phyloP scores from a whole-genome alignment of 1,139 yeast species.

The Debaryomyces subglobosus region DNA sequence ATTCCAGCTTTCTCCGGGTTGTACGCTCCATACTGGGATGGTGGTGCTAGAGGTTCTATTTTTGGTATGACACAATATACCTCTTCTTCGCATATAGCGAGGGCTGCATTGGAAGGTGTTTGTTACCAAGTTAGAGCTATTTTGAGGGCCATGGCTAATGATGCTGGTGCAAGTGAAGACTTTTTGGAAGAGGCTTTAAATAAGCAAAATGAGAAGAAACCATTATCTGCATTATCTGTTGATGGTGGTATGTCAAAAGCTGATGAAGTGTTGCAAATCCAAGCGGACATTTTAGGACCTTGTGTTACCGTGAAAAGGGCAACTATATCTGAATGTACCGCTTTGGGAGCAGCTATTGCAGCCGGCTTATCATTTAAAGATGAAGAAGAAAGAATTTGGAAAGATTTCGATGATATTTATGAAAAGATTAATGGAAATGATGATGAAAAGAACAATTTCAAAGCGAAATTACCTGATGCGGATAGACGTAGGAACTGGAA shows the following conservation, averaged over 20 bases:
- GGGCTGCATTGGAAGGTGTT: constrained; percentile 95
- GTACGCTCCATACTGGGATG: constrained; percentile 96
- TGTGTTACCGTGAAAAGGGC: constrained; percentile 86
- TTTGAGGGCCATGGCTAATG: constrained; percentile 85
- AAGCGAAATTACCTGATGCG: constrained; percentile 59
- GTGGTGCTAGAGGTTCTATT: constrained; percentile 90
- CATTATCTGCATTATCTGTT: constrained; percentile 66
- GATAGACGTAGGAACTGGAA: constrained; percentile 69
- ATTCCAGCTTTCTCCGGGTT: constrained; percentile 95
- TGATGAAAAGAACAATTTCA: constrained; percentile 48
- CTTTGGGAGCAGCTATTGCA: constrained; percentile 95
- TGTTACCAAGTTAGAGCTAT: constrained; percentile 94
- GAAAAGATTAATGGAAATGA: constrained; percentile 36
- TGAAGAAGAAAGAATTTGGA: constrained; percentile 71
- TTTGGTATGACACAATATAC: constrained; percentile 92
- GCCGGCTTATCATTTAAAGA: constrained; percentile 77
- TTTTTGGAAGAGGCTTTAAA: constrained; percentile 47
- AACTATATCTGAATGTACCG: constrained; percentile 86
- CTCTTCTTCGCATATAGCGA: constrained; percentile 82
- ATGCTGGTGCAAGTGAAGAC: constrained; percentile 63
- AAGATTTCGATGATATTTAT: constrained; percentile 65
- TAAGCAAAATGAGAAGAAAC: constrained; percentile 46
- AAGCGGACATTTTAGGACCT: constrained; percentile 85
- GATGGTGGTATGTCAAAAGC: constrained; percentile 98
- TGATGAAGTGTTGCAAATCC: constrained; percentile 90